These are phyloP conservation scores for Priceomyces fermenticarens DNA, from an alignment of 805 yeast genomes.

Conservation along the genomic window DNA sequence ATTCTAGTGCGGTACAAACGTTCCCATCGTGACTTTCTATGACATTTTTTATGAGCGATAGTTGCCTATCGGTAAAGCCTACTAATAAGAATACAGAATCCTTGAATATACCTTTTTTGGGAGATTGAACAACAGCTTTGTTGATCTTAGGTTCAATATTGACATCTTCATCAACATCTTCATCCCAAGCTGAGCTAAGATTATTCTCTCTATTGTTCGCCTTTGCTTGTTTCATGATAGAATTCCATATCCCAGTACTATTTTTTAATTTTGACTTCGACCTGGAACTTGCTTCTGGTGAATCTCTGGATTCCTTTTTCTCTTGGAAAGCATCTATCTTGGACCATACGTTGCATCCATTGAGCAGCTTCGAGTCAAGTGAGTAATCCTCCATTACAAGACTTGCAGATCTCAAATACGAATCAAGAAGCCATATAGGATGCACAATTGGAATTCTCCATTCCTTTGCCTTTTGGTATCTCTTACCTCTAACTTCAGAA, in stretches of 20 bases:
- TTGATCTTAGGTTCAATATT: constrained; percentile 4
- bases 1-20: constrained; percentile 13
- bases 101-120: constrained; percentile 30
- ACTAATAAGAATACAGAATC: constrained; percentile 40
- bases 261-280: constrained; percentile 12
- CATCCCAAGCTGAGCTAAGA: constrained; percentile 25
- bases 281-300: constrained; percentile 1
- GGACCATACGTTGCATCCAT: constrained; percentile 39
- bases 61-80: constrained; percentile 41
- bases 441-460: constrained; percentile 53
- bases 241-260: constrained; percentile 40
- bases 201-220: constrained; percentile 10
- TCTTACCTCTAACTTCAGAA: constrained; percentile 48
- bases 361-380: constrained; percentile 12
- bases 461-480: constrained; percentile 51
- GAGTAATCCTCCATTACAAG: constrained; percentile 40
- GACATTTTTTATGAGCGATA: constrained; percentile 35
- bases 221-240: constrained; percentile 34
- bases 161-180: constrained; percentile 11
- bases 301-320: constrained; percentile 2
- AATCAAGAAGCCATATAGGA: constrained; percentile 50
- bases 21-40: constrained; percentile 47
- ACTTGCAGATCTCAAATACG: constrained; percentile 42
- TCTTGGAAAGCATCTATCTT: constrained; percentile 8
- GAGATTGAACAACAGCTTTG: too few relatives aligned